phyloP scores from a whole-genome alignment of 2,329 filamentous ascomycete species.

The Neonectria neomacrospora region DNA sequence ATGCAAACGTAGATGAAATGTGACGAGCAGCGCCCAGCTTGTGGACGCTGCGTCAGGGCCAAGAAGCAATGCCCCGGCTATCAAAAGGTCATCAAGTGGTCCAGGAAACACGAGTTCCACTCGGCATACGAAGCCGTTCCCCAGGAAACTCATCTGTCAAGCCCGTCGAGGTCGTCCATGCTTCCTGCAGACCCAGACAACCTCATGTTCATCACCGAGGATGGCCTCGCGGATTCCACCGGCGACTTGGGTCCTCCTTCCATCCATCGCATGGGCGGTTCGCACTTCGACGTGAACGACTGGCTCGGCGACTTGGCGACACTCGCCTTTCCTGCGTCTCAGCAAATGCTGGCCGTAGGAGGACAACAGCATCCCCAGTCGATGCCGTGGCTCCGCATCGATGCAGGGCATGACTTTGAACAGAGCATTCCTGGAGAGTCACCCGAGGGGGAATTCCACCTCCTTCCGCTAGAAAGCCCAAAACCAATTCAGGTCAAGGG shows the following conservation, averaged over 20 bases:
- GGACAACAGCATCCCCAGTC: not conserved
- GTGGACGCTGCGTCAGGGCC: constrained; percentile 26
- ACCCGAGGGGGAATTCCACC: not conserved
- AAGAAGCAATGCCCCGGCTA: constrained; percentile 28
- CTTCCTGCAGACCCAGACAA: not conserved
- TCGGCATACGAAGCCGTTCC: not conserved
- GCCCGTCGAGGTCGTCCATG: constrained; percentile 10
- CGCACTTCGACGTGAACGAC: constrained; percentile 7
- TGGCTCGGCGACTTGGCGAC: constrained; percentile 11
- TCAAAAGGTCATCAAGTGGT: constrained; percentile 25
- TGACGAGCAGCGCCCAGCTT: constrained; percentile 26
- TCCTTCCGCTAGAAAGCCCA: not conserved
- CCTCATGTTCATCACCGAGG: constrained; percentile 5
- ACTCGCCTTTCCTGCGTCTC: constrained; percentile 5
- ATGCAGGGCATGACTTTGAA: not conserved
- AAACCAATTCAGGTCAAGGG: not conserved
- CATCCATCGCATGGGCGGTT: not conserved
- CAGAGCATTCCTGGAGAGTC: not conserved
- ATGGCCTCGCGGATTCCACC: not conserved
- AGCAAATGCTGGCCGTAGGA: not conserved
- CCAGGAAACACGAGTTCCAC: constrained; percentile 27
- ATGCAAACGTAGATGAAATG: constrained; percentile 23
- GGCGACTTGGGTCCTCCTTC: not conserved
- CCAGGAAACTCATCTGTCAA: not conserved
- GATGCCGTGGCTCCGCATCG: constrained; percentile 1